Percentiles rank a stretch among this genome's conserved stretches.
Evolutionary conservation across 2,329 filamentous ascomycete species (phyloP).

Genomic region (Diaporthe aspalathi): DNA sequence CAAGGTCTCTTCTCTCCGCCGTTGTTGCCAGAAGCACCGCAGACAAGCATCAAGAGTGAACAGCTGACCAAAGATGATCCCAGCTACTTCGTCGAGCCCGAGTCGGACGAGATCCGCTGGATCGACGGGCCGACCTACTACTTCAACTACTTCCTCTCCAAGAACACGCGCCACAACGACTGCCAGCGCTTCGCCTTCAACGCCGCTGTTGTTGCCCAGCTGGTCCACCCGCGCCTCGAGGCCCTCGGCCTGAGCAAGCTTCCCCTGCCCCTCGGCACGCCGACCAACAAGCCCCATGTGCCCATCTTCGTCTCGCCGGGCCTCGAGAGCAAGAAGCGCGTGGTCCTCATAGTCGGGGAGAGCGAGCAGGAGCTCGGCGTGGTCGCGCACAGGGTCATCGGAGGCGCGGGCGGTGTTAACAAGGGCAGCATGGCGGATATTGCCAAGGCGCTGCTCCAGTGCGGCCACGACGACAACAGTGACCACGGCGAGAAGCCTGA

Average conservation of each 20-base stretch:
- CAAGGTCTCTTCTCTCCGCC: neutral
- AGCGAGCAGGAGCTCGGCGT: slow-evolving; percentile 78
- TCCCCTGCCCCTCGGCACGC: slow-evolving; percentile 68
- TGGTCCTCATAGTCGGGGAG: slow-evolving; percentile 82
- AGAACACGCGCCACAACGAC: slow-evolving; percentile 81
- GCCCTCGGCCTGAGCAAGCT: slow-evolving; percentile 69
- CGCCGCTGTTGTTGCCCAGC: slow-evolving; percentile 70
- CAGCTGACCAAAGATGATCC: neutral
- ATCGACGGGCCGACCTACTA: slow-evolving; percentile 74
- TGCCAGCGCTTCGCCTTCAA: slow-evolving; percentile 81
- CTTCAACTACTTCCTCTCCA: slow-evolving; percentile 80
- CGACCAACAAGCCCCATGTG: slow-evolving; percentile 65
- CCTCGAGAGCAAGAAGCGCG: slow-evolving; percentile 66
- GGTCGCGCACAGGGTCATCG: slow-evolving; percentile 75
- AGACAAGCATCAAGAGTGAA: neutral
- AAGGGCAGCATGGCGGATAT: slow-evolving; percentile 78
- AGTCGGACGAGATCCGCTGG: slow-evolving; percentile 76
- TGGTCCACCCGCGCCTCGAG: slow-evolving; percentile 72
- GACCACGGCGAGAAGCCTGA: too few relatives aligned
- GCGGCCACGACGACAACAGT: slow-evolving; percentile 35
- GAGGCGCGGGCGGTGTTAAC: slow-evolving; percentile 73
- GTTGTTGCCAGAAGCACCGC: neutral
- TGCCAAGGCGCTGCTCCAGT: slow-evolving; percentile 57
- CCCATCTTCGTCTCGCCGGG: slow-evolving; percentile 73
- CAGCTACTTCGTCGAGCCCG: slow-evolving; percentile 82